Evolutionary conservation across 2,329 filamentous ascomycete species (phyloP).

Genomic region (Meredithiella fracta): DNA sequence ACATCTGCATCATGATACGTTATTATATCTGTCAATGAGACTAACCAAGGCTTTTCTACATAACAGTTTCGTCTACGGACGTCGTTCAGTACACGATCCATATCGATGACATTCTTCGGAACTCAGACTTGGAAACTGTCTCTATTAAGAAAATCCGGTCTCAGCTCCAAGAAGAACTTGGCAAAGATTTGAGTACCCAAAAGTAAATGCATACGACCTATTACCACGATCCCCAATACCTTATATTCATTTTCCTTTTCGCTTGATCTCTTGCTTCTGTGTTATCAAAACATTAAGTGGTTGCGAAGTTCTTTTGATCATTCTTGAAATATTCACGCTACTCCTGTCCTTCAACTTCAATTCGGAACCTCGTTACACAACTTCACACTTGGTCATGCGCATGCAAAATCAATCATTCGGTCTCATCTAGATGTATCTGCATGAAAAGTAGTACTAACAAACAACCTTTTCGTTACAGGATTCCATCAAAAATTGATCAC

Average conservation of each 20-base stretch:
- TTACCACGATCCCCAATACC: no score
- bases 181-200: constrained; percentile 42
- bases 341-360: background rate
- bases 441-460: no score
- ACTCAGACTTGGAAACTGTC: constrained; percentile 44
- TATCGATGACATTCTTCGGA: constrained; percentile 42
- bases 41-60: background rate
- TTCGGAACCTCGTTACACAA: background rate
- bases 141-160: constrained; percentile 46
- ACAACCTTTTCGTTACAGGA: constrained; percentile 30
- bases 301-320: background rate
- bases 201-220: constrained; percentile 30
- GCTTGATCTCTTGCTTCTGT: no score
- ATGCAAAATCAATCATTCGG: background rate
- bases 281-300: no score
- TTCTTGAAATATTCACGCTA: background rate
- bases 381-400: background rate
- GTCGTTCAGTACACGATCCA: constrained; percentile 36
- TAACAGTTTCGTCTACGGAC: constrained; percentile 34
- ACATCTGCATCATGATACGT: no score
- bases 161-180: constrained; percentile 36
- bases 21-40: background rate
- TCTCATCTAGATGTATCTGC: no score
- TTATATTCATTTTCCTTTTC: no score
- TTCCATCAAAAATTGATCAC: constrained; percentile 58